Evolutionary conservation across 2,329 filamentous ascomycete genomes (phyloP).

Genomic region (Monilinia aucupariae): DNA sequence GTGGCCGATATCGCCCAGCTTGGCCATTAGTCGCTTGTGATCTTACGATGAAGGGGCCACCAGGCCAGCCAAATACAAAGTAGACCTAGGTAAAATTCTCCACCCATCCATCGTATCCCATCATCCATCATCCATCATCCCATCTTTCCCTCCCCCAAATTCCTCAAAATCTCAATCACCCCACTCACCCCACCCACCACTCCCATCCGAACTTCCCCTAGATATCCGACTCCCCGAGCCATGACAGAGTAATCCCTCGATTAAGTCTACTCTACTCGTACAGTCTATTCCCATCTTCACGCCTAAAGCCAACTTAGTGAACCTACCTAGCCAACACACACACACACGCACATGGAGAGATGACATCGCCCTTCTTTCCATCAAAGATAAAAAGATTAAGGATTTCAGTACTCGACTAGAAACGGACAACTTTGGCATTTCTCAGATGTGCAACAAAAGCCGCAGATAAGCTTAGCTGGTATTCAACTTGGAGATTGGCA

Average conservation of each 20-base stretch:
- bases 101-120: background rate
- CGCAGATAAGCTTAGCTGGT: background rate
- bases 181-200: no score
- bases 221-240: background rate
- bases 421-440: constrained; percentile 12
- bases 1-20: background rate
- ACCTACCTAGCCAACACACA: no score
- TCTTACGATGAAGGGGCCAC: background rate
- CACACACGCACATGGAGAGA: no score
- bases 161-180: background rate
- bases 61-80: background rate
- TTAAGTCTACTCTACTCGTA: no score
- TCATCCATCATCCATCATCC: background rate
- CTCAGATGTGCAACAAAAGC: constrained; percentile 1
- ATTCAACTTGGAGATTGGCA: no score
- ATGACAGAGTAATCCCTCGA: no score
- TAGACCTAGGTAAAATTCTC: no score
- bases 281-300: background rate
- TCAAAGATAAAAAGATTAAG: background rate
- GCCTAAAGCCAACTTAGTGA: no score
- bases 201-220: background rate
- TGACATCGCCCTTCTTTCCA: background rate
- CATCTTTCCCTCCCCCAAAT: background rate
- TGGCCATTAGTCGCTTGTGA: background rate
- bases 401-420: no score